Percentiles rank a stretch among this genome's conserved stretches.
Evolutionary conservation across 345 rosid species (phyloP).

Genomic region (Clausena lansium): DNA sequence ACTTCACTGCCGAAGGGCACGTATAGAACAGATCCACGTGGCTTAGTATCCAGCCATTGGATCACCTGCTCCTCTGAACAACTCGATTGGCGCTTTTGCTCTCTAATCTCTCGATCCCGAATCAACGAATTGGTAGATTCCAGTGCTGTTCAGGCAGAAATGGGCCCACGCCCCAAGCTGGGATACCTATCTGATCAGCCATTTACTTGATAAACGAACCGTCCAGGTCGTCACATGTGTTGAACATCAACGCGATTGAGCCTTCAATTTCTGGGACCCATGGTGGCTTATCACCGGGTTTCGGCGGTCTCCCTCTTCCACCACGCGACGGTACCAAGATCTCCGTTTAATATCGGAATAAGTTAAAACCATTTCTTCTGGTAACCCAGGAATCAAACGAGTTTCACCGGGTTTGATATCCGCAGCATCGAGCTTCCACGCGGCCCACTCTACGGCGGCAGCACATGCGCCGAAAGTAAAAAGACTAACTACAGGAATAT

Average conservation of each 20-base stretch:
- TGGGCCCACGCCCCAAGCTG: conserved; percentile 43
- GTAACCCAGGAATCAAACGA: conserved; percentile 38
- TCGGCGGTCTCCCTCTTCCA: conserved; percentile 21
- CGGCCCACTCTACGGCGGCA: conserved; percentile 45
- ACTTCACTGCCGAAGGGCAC: conserved; percentile 30
- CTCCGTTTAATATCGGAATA: conserved; percentile 36
- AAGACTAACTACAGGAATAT: conserved; percentile 34
- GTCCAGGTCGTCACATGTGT: conserved; percentile 46
- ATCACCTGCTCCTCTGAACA: conserved; percentile 25
- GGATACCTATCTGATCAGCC: conserved; percentile 21
- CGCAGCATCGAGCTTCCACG: conserved; percentile 32
- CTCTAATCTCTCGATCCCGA: neutral
- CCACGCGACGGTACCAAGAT: neutral
- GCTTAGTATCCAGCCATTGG: conserved; percentile 29
- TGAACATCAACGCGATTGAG: conserved; percentile 32
- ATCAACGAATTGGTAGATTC: conserved; percentile 4
- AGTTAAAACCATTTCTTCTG: conserved; percentile 38
- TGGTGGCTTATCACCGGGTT: conserved; percentile 36
- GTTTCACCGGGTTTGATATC: conserved; percentile 36
- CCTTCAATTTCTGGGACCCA: conserved; percentile 39
- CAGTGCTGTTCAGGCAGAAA: conserved; percentile 34
- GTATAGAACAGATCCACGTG: conserved; percentile 24
- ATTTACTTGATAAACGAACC: conserved; percentile 40
- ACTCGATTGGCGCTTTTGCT: conserved; percentile 1
- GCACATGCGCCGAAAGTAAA: conserved; percentile 50